Evolutionary conservation across 2,329 filamentous ascomycete species (phyloP).

Genomic region (Claviceps sp.): DNA sequence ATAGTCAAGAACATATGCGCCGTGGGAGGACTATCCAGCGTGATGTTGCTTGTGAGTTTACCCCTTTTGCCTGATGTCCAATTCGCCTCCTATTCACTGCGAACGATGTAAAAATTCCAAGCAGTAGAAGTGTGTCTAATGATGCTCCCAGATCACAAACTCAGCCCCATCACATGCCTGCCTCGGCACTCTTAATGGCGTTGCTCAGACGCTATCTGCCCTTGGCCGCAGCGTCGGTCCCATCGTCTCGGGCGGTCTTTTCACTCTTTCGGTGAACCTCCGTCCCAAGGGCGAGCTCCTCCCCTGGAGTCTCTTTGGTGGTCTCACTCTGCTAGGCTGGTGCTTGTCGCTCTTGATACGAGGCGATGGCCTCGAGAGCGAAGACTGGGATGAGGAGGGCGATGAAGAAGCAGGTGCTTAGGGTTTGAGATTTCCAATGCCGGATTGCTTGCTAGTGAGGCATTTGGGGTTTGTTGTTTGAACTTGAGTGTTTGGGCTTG

Average conservation of each 20-base stretch:
- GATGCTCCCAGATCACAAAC: conserved; percentile 62
- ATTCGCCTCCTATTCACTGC: too few species aligned
- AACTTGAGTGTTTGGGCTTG: too few species aligned
- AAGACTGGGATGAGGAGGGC: conserved; percentile 29
- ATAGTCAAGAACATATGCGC: conserved; percentile 83
- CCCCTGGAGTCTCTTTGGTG: conserved; percentile 79
- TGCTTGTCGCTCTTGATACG: conserved; percentile 65
- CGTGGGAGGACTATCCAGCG: conserved; percentile 80
- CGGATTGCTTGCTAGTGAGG: not conserved
- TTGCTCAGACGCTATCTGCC: conserved; percentile 87
- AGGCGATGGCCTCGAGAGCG: conserved; percentile 47
- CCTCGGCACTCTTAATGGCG: conserved; percentile 79
- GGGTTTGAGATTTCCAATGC: not conserved
- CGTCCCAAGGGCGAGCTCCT: conserved; percentile 71
- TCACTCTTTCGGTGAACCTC: conserved; percentile 62
- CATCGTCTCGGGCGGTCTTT: conserved; percentile 76
- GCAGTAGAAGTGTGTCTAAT: not conserved
- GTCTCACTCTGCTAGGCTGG: conserved; percentile 69
- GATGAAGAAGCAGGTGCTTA: not conserved
- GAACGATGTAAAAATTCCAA: not conserved
- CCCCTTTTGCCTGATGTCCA: not conserved
- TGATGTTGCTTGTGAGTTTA: conserved; percentile 67
- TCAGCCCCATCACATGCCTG: conserved; percentile 76
- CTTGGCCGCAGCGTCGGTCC: conserved; percentile 80
- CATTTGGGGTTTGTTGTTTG: not conserved